Evolutionary conservation across 371 early-diverging fungal species (phyloP).

Genomic region (Mortierella sp.): DNA sequence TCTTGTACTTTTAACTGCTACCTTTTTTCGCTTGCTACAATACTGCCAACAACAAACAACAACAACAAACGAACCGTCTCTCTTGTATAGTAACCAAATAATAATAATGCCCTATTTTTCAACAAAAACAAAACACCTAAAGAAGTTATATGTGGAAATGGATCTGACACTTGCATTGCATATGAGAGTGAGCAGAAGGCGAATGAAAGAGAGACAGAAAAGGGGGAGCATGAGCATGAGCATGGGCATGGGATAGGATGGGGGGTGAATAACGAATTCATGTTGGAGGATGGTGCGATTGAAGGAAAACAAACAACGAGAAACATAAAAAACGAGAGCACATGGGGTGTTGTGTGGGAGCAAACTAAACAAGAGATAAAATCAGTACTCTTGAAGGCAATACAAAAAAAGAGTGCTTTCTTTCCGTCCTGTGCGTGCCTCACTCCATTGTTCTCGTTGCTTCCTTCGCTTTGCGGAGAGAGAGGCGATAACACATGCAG

Average conservation of each 20-base stretch:
- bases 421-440: not conserved
- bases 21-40: slow-evolving; percentile 9
- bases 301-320: not conserved
- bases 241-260: not conserved
- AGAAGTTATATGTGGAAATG: not conserved
- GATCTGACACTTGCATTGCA: slow-evolving; percentile 13
- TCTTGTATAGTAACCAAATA: slow-evolving; percentile 12
- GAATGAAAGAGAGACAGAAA: too few species aligned
- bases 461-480: too few species aligned
- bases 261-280: slow-evolving; percentile 5
- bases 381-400: slow-evolving; percentile 1
- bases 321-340: not conserved
- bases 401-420: not conserved
- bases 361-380: not conserved
- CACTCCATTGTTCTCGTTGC: too few species aligned
- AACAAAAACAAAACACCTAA: not conserved
- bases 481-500: slow-evolving; percentile 6
- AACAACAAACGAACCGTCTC: not conserved
- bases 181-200: not conserved
- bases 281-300: not conserved
- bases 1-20: slow-evolving; percentile 2
- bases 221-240: not conserved
- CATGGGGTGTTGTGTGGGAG: not conserved
- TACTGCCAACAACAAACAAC: slow-evolving; percentile 11
- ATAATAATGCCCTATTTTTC: not conserved